Conservation (phyloP, 2,329 filamentous ascomycete species). For the Trichoderma breve region DNA sequence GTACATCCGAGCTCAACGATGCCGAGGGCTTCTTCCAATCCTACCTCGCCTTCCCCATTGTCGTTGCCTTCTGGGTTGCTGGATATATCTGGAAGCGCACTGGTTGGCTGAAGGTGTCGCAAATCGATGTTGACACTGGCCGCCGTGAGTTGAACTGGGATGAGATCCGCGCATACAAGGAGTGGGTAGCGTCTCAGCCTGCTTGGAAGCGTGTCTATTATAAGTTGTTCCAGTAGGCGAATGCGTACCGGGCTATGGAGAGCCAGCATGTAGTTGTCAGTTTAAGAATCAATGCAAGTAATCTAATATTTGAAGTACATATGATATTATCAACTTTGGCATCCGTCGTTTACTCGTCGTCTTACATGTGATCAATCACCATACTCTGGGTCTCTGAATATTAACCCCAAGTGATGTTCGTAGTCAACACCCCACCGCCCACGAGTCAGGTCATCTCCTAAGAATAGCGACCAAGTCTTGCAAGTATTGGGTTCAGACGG, state of each 20-base stretch:
- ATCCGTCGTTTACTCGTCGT: background rate
- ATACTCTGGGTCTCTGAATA: background rate
- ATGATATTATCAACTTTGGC: background rate
- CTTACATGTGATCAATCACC: background rate
- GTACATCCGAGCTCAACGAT: constrained; percentile 31
- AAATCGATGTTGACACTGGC: constrained; percentile 68
- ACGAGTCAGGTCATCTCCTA: background rate
- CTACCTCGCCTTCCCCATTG: constrained; percentile 53
- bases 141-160: constrained; percentile 65
- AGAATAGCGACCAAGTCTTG: background rate
- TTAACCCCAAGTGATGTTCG: background rate
- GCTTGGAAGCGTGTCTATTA: constrained; percentile 42
- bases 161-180: constrained; percentile 53
- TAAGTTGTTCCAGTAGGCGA: constrained; percentile 31
- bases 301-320: background rate
- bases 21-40: constrained; percentile 54
- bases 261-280: background rate
- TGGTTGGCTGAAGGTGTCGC: constrained; percentile 54
- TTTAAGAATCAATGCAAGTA: background rate
- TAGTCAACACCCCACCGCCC: background rate
- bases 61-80: constrained; percentile 51
- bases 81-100: constrained; percentile 65
- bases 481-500: background rate
- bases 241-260: background rate
- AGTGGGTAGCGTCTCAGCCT: constrained; percentile 47